A percentile compares a stretch with the other conserved stretches of the same genome.
These are phyloP conservation scores for Helichrysum umbraculigerum DNA, from an alignment of 129 eudicot species.

Conservation along the genomic window DNA sequence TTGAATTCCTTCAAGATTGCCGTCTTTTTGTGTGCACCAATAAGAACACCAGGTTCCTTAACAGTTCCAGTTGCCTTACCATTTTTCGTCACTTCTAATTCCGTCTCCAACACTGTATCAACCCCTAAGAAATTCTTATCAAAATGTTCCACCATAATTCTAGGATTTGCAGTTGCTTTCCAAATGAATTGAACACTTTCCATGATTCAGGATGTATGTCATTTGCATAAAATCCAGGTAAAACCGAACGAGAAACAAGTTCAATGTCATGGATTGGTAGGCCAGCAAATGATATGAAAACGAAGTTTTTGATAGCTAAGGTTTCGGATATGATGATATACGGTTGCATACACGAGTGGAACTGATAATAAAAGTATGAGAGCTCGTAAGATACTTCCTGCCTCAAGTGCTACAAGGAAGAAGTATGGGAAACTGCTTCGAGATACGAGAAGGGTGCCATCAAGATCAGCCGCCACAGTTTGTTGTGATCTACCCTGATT, in stretches of 20 bases:
- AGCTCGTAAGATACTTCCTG: slow-evolving; percentile 78
- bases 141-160: slow-evolving; percentile 80
- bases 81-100: slow-evolving; percentile 52
- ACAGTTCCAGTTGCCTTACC: slow-evolving; percentile 86
- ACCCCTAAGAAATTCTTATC: slow-evolving; percentile 63
- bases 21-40: slow-evolving; percentile 51
- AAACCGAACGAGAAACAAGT: slow-evolving; percentile 68
- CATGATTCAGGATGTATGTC: slow-evolving; percentile 77
- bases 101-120: slow-evolving; percentile 83
- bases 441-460: slow-evolving; percentile 74
- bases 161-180: slow-evolving; percentile 77
- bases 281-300: slow-evolving; percentile 66
- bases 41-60: slow-evolving; percentile 63
- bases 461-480: slow-evolving; percentile 65
- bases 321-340: slow-evolving; percentile 53
- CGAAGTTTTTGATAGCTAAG: slow-evolving; percentile 35
- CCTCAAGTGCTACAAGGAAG: slow-evolving; percentile 77
- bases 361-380: slow-evolving; percentile 37
- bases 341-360: slow-evolving; percentile 52
- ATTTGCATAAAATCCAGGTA: slow-evolving; percentile 73
- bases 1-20: slow-evolving; percentile 54
- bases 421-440: slow-evolving; percentile 67
- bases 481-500: slow-evolving; percentile 46
- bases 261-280: slow-evolving; percentile 58
- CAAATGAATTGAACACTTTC: slow-evolving; percentile 75